Evolutionary conservation across 257 asterid genomes (phyloP), one percentile per base, ranked within the genome.

Genomic region (Voacanga thouarsii): DNA sequence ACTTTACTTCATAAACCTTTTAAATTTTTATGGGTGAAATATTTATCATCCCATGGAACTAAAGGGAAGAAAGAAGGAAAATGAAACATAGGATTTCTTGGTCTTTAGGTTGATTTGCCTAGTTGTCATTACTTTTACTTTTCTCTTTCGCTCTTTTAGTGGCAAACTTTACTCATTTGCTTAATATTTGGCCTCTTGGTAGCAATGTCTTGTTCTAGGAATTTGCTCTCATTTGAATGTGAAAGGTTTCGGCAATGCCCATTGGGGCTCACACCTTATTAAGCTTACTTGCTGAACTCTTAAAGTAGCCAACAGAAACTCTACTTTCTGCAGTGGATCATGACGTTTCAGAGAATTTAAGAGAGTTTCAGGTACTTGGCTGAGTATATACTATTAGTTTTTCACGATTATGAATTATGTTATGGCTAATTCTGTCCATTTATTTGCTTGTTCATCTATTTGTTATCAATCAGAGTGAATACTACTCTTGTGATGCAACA

Each of bases 191-290:
- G 60, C 43, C 33, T 55, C 7, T 37, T 60, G 75, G 79, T 78
- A 96, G 99, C 94, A 96, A 96, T 81, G 79, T 96, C 81, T 91
- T 96, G 83, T 96, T 96, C 85, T 89, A 97, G 83, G 99, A 96
- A 84, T 96, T 96, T 72, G 94, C 99, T 75, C 96, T 96, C 82
- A 92, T 92, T 71, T 93, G 97, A 56, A 92, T 93, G 98, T 92
- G 99, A 98, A 90, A 98, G 86, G 92, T 93, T 79, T 96, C 99
- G 56, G 93, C 94, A 74, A 83, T 90, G 85, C 98, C 99, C 53
- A 87, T 85, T 81, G 99, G 99, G 75, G 97, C 98, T 72, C 99
- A 96, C 88, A 88, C 91, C 23, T 87, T 96, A 77, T 95, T 96
- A 77, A 89, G 99, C 85, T 89, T 92, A 82, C 99, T 96, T 80